Evolutionary conservation across 345 rosid genomes (phyloP).

Genomic region (Hibiscus syriacus): DNA sequence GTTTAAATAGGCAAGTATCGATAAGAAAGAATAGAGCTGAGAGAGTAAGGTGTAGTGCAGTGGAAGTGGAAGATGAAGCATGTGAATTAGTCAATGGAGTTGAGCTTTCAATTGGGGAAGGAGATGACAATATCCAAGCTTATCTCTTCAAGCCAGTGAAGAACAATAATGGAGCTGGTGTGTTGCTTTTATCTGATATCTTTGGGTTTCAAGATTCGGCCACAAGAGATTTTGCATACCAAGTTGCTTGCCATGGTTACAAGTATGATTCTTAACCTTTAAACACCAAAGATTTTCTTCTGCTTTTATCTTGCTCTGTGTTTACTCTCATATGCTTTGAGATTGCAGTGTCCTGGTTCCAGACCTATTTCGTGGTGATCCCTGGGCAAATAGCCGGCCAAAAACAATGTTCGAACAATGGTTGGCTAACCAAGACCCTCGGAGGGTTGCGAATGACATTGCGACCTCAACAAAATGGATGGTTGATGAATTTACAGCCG

Average conservation of each 20-base stretch:
- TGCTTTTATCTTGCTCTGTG: neutral
- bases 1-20: constrained; percentile 15
- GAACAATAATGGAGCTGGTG: constrained; percentile 70
- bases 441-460: constrained; percentile 48
- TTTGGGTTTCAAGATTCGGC: constrained; percentile 78
- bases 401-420: constrained; percentile 40
- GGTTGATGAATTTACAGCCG: constrained; percentile 67
- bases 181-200: constrained; percentile 65
- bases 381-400: constrained; percentile 57
- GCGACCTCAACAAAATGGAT: constrained; percentile 52
- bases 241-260: constrained; percentile 57
- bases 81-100: constrained; percentile 66
- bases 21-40: neutral
- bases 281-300: neutral
- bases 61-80: constrained; percentile 46
- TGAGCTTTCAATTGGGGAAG: constrained; percentile 56
- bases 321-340: neutral
- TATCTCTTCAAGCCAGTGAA: constrained; percentile 71
- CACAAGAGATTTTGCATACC: constrained; percentile 77
- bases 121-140: constrained; percentile 45
- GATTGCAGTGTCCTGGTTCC: constrained; percentile 76
- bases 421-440: constrained; percentile 42
- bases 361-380: constrained; percentile 78
- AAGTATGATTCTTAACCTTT: neutral
- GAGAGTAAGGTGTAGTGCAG: constrained; percentile 23